A percentile compares a stretch with the other conserved stretches of the same genome.
Conservation (phyloP, 108 stramenopile genomes). For the Pseudonitzschia multiseries region DNA sequence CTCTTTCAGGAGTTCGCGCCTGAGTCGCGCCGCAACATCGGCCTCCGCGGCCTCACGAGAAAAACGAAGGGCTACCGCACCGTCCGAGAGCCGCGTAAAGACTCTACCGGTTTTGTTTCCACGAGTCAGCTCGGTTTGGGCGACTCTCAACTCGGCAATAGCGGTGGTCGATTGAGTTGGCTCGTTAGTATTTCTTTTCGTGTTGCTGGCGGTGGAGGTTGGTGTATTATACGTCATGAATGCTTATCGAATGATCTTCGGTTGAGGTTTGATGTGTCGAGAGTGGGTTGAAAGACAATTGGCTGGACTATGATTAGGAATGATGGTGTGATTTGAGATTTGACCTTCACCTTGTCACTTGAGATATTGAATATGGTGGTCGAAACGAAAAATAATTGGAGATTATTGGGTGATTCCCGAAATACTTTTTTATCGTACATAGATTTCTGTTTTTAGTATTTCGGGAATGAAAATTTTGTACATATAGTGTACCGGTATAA, state of each 20-base stretch:
- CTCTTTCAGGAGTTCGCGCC: not conserved
- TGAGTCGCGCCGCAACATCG: not conserved
- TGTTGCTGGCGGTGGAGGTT: not conserved
- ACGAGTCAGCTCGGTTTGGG: constrained; percentile 52
- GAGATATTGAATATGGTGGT: too few species aligned
- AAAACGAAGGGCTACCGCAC: constrained; percentile 43
- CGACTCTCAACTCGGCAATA: constrained; percentile 30
- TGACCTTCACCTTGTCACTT: too few species aligned
- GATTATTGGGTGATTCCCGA: too few species aligned
- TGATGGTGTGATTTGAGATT: too few species aligned
- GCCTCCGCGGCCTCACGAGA: not conserved
- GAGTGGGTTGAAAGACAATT: too few species aligned
- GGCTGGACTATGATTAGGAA: too few species aligned
- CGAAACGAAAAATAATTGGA: too few species aligned
- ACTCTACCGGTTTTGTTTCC: constrained; percentile 58
- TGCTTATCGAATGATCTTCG: not conserved
- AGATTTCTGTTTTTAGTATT: too few species aligned
- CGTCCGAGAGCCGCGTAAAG: constrained; percentile 45
- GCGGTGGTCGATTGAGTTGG: not conserved
- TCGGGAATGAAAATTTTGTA: too few species aligned
- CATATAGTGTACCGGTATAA: too few species aligned
- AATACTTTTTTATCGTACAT: too few species aligned
- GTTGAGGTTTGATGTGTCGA: too few species aligned
- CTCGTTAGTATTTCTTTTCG: not conserved
- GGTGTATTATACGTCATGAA: not conserved